phyloP scores from a whole-genome alignment of 345 rosid genomes.

The Populus pruinosa region DNA sequence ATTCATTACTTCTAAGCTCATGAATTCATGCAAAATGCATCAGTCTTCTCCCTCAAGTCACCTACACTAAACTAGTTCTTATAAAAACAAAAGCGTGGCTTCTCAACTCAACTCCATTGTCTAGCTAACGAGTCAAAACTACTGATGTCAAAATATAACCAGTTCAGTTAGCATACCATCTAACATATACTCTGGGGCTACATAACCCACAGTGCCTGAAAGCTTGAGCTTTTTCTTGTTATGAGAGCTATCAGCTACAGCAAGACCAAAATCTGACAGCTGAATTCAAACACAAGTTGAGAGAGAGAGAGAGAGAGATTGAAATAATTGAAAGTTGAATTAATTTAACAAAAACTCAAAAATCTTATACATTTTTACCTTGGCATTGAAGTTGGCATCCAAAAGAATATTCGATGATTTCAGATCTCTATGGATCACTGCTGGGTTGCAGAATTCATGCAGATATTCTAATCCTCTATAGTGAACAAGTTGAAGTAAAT shows the following conservation, averaged over 20 bases:
- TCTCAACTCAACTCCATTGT: neutral
- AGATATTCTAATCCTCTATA: constrained; percentile 93
- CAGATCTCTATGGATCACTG: constrained; percentile 96
- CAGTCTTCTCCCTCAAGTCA: neutral
- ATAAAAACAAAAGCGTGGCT: neutral
- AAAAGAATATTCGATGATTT: constrained; percentile 91
- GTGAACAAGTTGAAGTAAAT: constrained; percentile 27
- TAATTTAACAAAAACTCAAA: neutral
- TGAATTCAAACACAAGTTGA: constrained; percentile 28
- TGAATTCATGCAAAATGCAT: neutral
- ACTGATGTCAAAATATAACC: neutral
- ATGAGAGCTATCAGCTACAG: constrained; percentile 63
- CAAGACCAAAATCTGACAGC: constrained; percentile 98
- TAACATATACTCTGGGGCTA: constrained; percentile 90
- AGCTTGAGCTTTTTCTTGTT: constrained; percentile 75
- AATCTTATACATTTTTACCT: constrained; percentile 46
- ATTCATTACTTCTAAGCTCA: neutral
- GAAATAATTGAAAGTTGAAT: neutral
- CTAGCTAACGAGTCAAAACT: neutral
- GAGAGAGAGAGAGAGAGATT: neutral
- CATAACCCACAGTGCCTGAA: constrained; percentile 92
- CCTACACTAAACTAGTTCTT: neutral
- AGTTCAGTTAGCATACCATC: constrained; percentile 53
- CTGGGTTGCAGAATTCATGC: constrained; percentile 86
- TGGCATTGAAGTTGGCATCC: constrained; percentile 85